Evolutionary conservation across 306 rosid genomes (phyloP).

Genomic region (Acacia confusa): DNA sequence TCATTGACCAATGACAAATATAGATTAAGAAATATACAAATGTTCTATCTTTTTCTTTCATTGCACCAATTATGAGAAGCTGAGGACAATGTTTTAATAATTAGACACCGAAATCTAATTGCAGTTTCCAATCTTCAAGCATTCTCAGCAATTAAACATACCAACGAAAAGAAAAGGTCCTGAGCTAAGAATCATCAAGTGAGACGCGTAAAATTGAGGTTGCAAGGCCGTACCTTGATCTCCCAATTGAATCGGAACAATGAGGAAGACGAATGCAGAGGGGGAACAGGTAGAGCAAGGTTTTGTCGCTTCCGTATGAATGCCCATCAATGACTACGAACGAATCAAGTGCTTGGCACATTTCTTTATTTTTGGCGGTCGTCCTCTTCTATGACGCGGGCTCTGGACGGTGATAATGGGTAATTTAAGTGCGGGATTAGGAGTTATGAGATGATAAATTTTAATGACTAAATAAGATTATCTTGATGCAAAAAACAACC

Average conservation of each 20-base stretch:
- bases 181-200: neutral
- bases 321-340: conserved; percentile 5
- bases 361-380: neutral
- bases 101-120: neutral
- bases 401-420: neutral
- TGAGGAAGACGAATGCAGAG: neutral
- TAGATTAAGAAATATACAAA: neutral
- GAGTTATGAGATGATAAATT: neutral
- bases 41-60: neutral
- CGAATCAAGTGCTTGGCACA: neutral
- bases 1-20: neutral
- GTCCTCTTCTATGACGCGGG: neutral
- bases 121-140: neutral
- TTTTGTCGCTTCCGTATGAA: conserved; percentile 15
- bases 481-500: neutral
- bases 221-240: neutral
- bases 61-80: neutral
- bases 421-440: neutral
- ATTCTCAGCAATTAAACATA: neutral
- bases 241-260: neutral
- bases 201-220: neutral
- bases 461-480: neutral
- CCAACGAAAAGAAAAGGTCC: neutral
- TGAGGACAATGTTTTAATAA: neutral
- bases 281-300: neutral